These are phyloP conservation scores for Ogataea pini DNA, from an alignment of 805 yeast genomes.

Conservation along the genomic window DNA sequence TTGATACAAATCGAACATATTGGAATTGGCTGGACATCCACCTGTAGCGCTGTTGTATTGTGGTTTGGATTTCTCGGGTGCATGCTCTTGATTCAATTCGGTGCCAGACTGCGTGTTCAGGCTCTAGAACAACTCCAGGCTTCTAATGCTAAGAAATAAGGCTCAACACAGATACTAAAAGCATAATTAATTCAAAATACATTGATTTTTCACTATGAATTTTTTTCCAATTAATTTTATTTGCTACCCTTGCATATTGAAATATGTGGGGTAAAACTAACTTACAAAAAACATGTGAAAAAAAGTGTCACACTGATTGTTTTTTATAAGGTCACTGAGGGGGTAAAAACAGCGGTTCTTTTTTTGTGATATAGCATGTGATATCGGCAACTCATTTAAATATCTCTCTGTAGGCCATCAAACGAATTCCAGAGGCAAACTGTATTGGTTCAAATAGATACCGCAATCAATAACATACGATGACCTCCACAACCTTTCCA, in stretches of 20 bases:
- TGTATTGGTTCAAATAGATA: too few relatives aligned
- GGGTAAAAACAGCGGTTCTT: neutral
- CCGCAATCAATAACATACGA: constrained; percentile 17
- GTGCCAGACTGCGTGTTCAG: constrained; percentile 38
- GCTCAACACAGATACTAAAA: neutral
- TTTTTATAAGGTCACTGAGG: constrained; percentile 3
- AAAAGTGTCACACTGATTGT: neutral
- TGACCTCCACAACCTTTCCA: constrained; percentile 35
- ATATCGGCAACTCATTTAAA: neutral
- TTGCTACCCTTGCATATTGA: neutral
- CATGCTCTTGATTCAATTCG: constrained; percentile 39
- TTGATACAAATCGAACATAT: constrained; percentile 46
- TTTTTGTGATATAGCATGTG: constrained; percentile 10
- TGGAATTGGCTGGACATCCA: constrained; percentile 59
- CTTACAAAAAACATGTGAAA: neutral
- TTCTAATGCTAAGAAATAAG: neutral
- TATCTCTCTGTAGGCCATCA: neutral
- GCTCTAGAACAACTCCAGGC: constrained; percentile 9
- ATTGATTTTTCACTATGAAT: neutral
- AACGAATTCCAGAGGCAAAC: too few relatives aligned
- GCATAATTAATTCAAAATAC: neutral
- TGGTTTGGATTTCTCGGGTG: constrained; percentile 40
- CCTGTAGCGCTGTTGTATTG: constrained; percentile 47
- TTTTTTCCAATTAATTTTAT: neutral
- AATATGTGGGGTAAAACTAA: constrained; percentile 9